phyloP scores from a whole-genome alignment of 2,329 filamentous ascomycete genomes.

The Microsporum ferrugineum region DNA sequence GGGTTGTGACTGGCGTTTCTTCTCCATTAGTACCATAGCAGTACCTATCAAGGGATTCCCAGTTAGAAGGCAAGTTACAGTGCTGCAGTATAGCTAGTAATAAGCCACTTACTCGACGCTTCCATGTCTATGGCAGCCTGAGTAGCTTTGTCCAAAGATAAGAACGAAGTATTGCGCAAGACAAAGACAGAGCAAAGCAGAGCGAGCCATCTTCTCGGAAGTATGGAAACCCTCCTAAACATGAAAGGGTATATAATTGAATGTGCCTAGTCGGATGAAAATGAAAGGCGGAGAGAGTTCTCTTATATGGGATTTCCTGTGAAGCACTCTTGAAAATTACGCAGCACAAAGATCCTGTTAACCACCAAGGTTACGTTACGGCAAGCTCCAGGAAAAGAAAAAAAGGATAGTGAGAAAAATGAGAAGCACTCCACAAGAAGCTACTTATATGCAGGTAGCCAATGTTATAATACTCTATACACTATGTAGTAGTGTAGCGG shows the following conservation, averaged over 20 bases:
- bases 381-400: neutral
- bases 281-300: neutral
- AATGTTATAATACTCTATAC: neutral
- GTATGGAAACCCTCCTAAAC: neutral
- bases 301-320: neutral
- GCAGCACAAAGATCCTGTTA: neutral
- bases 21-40: constrained; percentile 23
- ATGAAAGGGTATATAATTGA: neutral
- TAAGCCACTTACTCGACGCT: constrained; percentile 18
- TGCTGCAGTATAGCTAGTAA: neutral
- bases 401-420: neutral
- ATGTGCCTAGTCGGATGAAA: neutral
- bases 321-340: neutral
- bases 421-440: neutral
- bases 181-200: neutral
- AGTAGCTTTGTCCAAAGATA: constrained; percentile 15
- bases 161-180: neutral
- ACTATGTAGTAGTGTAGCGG: neutral
- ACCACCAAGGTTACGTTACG: neutral
- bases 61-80: neutral
- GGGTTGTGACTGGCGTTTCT: constrained; percentile 18
- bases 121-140: constrained; percentile 25
- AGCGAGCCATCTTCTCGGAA: neutral
- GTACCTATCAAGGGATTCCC: constrained; percentile 12
- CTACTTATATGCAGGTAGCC: neutral